Evolutionary conservation across 2,329 filamentous ascomycete species (phyloP).

Genomic region (Ophiostoma ulmi): DNA sequence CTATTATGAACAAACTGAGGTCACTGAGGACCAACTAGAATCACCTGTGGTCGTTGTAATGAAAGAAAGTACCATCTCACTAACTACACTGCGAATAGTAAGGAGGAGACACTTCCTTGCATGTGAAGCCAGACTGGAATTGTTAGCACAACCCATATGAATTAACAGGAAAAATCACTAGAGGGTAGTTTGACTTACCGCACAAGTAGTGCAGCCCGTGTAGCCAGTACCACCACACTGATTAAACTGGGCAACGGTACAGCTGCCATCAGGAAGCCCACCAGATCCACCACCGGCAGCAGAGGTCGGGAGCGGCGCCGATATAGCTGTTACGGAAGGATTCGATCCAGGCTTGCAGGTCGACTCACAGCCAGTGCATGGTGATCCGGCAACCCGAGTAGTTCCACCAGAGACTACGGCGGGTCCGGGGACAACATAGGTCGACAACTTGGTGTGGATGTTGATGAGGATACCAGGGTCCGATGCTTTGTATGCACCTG

Average conservation of each 20-base stretch:
- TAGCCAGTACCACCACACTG: conserved; percentile 28
- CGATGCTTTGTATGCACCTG: conserved; percentile 41
- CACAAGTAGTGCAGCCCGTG: conserved; percentile 40
- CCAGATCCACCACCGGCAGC: neutral
- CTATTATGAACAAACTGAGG: too few relatives aligned
- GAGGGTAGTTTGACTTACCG: conserved; percentile 34
- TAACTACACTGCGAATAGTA: neutral
- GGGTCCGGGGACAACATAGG: neutral
- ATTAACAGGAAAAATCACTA: neutral
- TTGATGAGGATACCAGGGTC: conserved; percentile 46
- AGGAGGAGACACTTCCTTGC: neutral
- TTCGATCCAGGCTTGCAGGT: neutral
- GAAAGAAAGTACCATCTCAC: neutral
- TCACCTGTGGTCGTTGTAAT: neutral
- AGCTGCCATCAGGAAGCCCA: neutral
- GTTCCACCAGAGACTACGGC: neutral
- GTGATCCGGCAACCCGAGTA: neutral
- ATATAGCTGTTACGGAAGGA: neutral
- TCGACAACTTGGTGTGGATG: conserved; percentile 39
- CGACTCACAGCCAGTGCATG: neutral
- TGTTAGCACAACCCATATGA: neutral
- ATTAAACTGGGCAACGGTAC: neutral
- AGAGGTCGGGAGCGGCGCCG: neutral
- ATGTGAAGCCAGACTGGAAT: neutral
- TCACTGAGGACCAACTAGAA: too few relatives aligned